Percentiles rank a stretch among this genome's conserved stretches.
These are phyloP conservation scores for Gypsophila paniculata DNA, from an alignment of 179 eudicot genomes.

Conservation along the genomic window DNA sequence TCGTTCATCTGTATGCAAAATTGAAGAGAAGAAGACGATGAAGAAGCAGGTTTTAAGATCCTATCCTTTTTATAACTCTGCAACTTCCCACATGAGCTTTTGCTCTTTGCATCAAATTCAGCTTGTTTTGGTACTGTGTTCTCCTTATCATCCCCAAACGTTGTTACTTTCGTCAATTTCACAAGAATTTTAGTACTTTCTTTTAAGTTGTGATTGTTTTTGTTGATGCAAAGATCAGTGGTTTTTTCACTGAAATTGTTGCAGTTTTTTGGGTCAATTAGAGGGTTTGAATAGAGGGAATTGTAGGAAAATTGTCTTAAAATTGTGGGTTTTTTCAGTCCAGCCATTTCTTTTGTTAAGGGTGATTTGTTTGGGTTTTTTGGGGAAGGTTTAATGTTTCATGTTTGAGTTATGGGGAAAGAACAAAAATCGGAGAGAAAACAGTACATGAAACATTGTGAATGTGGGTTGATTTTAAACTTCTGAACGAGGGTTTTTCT, in stretches of 20 bases:
- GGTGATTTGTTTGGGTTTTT: background rate
- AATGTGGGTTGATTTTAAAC: too few relatives aligned
- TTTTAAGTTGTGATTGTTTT: background rate
- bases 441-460: too few relatives aligned
- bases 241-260: slow-evolving; percentile 39
- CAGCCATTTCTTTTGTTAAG: slow-evolving; percentile 42
- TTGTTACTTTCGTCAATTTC: slow-evolving; percentile 15
- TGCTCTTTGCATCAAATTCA: slow-evolving; percentile 22
- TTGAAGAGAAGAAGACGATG: slow-evolving; percentile 61
- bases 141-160: slow-evolving; percentile 41
- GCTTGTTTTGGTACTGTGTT: slow-evolving; percentile 32
- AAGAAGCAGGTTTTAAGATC: slow-evolving; percentile 43
- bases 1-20: slow-evolving; percentile 71
- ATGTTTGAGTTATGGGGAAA: background rate
- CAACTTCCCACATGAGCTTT: slow-evolving; percentile 34
- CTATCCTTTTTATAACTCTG: slow-evolving; percentile 32
- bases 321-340: slow-evolving; percentile 40
- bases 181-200: slow-evolving; percentile 2
- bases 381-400: slow-evolving; percentile 14
- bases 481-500: background rate
- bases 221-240: slow-evolving; percentile 20
- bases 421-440: background rate
- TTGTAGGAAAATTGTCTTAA: slow-evolving; percentile 44
- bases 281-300: slow-evolving; percentile 53
- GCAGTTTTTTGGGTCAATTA: slow-evolving; percentile 46